A percentile compares a stretch with the other conserved stretches of the same genome.
These are phyloP conservation scores for Calendula officinalis DNA, from an alignment of 129 eudicot genomes.

Conservation along the genomic window DNA sequence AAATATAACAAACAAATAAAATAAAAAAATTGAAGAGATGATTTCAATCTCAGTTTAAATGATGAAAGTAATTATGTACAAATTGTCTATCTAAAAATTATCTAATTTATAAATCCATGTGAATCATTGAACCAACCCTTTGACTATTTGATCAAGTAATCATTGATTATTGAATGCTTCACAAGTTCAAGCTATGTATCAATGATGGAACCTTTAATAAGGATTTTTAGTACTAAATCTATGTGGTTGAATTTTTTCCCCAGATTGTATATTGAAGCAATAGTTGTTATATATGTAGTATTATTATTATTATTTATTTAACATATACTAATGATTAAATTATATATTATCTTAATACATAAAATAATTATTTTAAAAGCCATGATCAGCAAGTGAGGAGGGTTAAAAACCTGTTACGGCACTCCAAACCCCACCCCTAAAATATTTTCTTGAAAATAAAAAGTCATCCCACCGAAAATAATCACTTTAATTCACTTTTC, in stretches of 20 bases:
- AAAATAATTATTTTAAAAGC: constrained; percentile 4
- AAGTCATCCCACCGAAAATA: constrained; percentile 26
- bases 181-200: constrained; percentile 20
- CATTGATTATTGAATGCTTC: constrained; percentile 31
- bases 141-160: constrained; percentile 29
- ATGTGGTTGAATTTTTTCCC: constrained; percentile 1
- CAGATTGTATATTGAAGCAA: constrained; percentile 14
- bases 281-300: background rate
- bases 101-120: background rate
- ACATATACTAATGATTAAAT: background rate
- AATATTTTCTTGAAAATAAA: constrained; percentile 10
- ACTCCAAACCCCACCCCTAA: constrained; percentile 26
- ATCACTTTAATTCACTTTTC: constrained; percentile 29
- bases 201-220: constrained; percentile 23
- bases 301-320: background rate
- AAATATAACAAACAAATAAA: constrained; percentile 1
- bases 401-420: constrained; percentile 36
- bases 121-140: constrained; percentile 35
- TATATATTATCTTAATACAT: background rate
- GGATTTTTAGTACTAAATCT: constrained; percentile 14
- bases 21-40: too few species aligned
- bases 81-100: background rate
- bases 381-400: constrained; percentile 5
- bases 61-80: too few species aligned
- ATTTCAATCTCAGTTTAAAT: too few species aligned